A percentile compares a stretch with the other conserved stretches of the same genome.
Conservation (phyloP, 306 rosid species). For the Casuarina cunninghamiana region DNA sequence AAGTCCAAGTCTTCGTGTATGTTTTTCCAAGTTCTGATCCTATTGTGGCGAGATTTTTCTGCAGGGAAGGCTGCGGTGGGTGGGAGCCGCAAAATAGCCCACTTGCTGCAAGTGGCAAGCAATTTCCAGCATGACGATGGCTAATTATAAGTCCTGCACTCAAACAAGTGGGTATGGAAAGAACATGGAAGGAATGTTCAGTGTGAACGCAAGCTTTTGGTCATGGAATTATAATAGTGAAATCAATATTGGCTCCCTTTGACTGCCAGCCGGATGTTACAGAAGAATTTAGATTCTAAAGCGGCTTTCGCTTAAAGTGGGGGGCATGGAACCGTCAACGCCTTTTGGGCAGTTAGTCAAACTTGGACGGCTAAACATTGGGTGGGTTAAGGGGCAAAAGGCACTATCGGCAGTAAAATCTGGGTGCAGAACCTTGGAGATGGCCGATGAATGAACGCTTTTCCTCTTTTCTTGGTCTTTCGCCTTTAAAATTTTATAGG, state of each 20-base stretch:
- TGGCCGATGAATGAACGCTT: too few species aligned
- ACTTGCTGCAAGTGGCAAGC: neutral
- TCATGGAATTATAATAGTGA: neutral
- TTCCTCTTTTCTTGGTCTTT: too few species aligned
- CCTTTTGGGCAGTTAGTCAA: too few species aligned
- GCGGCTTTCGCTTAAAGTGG: neutral
- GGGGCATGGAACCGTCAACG: too few species aligned
- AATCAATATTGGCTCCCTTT: neutral
- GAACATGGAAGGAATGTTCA: neutral
- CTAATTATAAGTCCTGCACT: neutral
- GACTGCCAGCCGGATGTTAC: neutral
- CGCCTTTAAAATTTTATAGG: too few species aligned
- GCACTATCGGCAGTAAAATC: too few species aligned
- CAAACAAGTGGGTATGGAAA: neutral
- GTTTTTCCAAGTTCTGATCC: slow-evolving; percentile 1
- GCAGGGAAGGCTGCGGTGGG: neutral
- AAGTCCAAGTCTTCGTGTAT: slow-evolving; percentile 9
- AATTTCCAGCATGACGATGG: neutral
- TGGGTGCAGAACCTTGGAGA: too few species aligned
- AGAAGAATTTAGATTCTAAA: neutral
- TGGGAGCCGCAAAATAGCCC: neutral
- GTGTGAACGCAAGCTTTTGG: neutral
- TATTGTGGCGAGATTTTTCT: neutral
- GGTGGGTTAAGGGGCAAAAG: too few species aligned
- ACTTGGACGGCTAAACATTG: too few species aligned